These are phyloP conservation scores for Limtongia smithiae DNA, from an alignment of 805 yeast species.

Conservation along the genomic window DNA sequence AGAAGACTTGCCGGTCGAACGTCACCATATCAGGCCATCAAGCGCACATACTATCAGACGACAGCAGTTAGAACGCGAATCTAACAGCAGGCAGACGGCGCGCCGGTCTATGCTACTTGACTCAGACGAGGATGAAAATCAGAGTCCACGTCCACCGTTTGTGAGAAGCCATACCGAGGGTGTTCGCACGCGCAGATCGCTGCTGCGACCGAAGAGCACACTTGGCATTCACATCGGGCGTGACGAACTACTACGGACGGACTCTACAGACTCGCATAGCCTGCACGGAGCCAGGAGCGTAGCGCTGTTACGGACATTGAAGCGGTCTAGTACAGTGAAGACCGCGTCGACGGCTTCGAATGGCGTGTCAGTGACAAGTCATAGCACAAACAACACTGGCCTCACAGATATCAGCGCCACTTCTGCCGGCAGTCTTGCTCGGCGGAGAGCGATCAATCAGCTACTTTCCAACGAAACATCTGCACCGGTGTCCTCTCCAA, in stretches of 20 bases:
- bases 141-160: not conserved
- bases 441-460: conserved; percentile 53
- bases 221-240: conserved; percentile 10
- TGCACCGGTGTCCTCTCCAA: not conserved
- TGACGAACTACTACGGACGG: not conserved
- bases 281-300: conserved; percentile 15
- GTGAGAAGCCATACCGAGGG: conserved; percentile 3
- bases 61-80: not conserved
- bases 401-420: conserved; percentile 77
- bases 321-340: conserved; percentile 13
- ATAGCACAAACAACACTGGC: conserved; percentile 33
- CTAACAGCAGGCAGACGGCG: too few species aligned
- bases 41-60: not conserved
- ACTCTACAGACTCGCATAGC: not conserved
- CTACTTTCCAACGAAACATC: not conserved
- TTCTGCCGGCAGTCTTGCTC: conserved; percentile 77
- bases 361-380: conserved; percentile 29
- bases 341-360: conserved; percentile 22
- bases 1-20: not conserved
- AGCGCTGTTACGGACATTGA: conserved; percentile 9
- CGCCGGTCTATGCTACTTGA: too few species aligned
- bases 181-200: not conserved
- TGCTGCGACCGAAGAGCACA: conserved; percentile 22
- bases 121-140: conserved; percentile 5
- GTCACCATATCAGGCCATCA: not conserved